Conservation (phyloP, 1,284 basidiomycete species). For the Cryptococcus wingfieldii region DNA sequence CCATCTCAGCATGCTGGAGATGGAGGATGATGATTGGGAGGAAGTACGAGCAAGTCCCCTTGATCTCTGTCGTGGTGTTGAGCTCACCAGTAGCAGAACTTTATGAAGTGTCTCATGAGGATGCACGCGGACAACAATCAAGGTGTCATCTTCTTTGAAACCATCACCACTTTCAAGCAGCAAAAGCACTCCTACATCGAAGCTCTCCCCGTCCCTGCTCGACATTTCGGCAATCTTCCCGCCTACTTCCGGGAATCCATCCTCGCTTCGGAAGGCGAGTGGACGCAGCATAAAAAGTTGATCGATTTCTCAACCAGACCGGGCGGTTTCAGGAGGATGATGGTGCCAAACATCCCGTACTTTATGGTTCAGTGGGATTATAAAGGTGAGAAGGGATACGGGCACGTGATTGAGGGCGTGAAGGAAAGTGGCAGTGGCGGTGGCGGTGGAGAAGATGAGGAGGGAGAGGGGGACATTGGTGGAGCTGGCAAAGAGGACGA, state of each 20-base stretch:
- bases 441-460: constrained; percentile 53
- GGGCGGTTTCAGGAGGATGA: constrained; percentile 81
- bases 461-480: constrained; percentile 59
- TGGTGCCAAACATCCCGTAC: constrained; percentile 96
- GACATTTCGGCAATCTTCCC: constrained; percentile 75
- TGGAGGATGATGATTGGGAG: constrained; percentile 97
- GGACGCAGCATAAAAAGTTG: constrained; percentile 94
- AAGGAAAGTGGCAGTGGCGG: constrained; percentile 55
- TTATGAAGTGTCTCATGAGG: constrained; percentile 96
- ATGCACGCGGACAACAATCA: constrained; percentile 87
- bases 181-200: constrained; percentile 92
- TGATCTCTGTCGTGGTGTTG: no score
- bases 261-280: constrained; percentile 83
- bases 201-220: constrained; percentile 80
- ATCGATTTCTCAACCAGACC: constrained; percentile 86
- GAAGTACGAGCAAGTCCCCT: constrained; percentile 71
- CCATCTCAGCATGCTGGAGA: constrained; percentile 82
- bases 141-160: constrained; percentile 91
- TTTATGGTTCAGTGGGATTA: constrained; percentile 99
- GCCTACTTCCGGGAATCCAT: constrained; percentile 97
- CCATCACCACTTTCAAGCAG: constrained; percentile 74
- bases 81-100: constrained; percentile 62
- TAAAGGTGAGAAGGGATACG: constrained; percentile 93
- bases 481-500: constrained; percentile 58
- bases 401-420: constrained; percentile 90